A percentile compares a stretch with the other conserved stretches of the same genome.
Conservation (phyloP, 768 basidiomycete genomes). For the Sistotremastrum suecicum region DNA sequence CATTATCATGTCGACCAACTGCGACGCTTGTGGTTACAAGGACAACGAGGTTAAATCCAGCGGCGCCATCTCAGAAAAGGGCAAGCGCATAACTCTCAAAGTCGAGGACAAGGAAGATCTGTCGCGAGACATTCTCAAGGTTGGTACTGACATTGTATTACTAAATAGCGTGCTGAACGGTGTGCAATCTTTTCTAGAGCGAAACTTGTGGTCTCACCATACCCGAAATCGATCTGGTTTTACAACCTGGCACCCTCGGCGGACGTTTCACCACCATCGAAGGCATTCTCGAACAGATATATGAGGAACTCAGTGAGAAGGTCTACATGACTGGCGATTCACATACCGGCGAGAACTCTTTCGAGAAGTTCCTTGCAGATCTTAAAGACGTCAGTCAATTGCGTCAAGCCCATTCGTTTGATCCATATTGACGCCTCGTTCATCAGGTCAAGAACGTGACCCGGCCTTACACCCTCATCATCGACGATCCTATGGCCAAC, state of each 20-base stretch:
- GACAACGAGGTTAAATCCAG: constrained; percentile 98
- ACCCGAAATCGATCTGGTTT: constrained; percentile 87
- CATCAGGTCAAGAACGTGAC: constrained; percentile 62
- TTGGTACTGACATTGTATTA: constrained; percentile 15
- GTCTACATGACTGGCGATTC: constrained; percentile 68
- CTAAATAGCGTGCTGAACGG: background rate
- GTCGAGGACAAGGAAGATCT: constrained; percentile 90
- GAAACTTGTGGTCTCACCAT: constrained; percentile 83
- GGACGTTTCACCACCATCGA: constrained; percentile 97
- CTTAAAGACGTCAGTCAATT: constrained; percentile 52
- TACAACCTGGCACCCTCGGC: constrained; percentile 88
- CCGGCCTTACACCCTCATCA: constrained; percentile 75
- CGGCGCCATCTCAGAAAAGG: constrained; percentile 72
- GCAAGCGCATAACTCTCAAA: constrained; percentile 76
- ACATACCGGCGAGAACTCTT: constrained; percentile 32
- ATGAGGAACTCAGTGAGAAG: constrained; percentile 88
- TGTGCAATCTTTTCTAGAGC: constrained; percentile 39
- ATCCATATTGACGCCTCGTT: background rate
- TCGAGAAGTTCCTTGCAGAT: constrained; percentile 60
- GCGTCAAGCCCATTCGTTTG: background rate
- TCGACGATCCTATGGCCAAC: constrained; percentile 93
- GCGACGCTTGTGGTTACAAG: constrained; percentile 86
- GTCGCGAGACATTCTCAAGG: constrained; percentile 88
- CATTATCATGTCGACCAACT: constrained; percentile 97
- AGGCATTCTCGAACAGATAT: constrained; percentile 86